phyloP scores from a whole-genome alignment of 768 basidiomycete species.

The Naganishia friedmannii region DNA sequence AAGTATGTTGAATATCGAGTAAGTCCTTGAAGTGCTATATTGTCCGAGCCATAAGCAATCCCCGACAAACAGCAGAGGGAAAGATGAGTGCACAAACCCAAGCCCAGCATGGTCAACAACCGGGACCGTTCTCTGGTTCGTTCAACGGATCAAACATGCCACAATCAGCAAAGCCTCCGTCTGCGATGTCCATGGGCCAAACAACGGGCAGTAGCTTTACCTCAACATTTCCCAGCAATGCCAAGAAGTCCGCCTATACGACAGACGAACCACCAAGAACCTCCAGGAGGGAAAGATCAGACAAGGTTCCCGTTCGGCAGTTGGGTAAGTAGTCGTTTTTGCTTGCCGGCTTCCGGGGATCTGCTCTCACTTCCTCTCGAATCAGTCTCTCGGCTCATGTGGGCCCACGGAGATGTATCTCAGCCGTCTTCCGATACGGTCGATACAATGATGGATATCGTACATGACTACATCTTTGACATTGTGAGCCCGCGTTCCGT shows the following conservation, averaged over 20 bases:
- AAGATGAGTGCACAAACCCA: neutral
- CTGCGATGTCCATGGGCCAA: neutral
- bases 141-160: neutral
- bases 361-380: neutral
- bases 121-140: neutral
- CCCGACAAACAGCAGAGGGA: neutral
- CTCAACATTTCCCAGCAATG: neutral
- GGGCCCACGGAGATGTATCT: slow-evolving; percentile 7
- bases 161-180: neutral
- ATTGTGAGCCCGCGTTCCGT: neutral
- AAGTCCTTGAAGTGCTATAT: no score
- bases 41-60: no score
- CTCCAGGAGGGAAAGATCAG: slow-evolving; percentile 12
- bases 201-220: neutral
- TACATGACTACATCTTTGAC: slow-evolving; percentile 17
- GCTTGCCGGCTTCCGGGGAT: neutral
- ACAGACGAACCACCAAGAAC: neutral
- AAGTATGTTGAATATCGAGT: neutral
- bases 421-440: slow-evolving; percentile 20
- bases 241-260: neutral
- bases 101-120: neutral
- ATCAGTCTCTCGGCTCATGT: slow-evolving; percentile 11
- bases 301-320: slow-evolving; percentile 14
- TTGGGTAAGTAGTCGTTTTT: slow-evolving; percentile 1
- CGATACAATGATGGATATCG: slow-evolving; percentile 22